Evolutionary conservation across 1,139 yeast species (phyloP).

Genomic region (Yamadazyma taylorii): DNA sequence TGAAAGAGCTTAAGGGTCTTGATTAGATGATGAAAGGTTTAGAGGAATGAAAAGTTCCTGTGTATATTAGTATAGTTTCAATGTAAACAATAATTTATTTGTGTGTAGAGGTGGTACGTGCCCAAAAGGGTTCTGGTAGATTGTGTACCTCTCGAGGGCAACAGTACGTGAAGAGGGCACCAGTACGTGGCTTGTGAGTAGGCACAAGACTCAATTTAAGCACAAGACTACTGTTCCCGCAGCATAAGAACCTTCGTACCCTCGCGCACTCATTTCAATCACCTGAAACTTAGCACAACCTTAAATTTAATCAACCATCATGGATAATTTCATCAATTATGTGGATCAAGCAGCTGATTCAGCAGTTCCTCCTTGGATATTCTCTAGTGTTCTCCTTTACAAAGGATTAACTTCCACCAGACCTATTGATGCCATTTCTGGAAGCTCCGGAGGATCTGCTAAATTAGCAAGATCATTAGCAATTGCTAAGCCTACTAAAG

Average conservation of each 20-base stretch:
- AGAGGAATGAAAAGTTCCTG: background rate
- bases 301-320: too few species aligned
- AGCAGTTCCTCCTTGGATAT: constrained; percentile 55
- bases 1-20: constrained; percentile 77
- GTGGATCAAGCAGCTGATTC: constrained; percentile 38
- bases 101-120: background rate
- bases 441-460: constrained; percentile 31
- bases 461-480: constrained; percentile 28
- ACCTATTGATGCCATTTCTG: constrained; percentile 22
- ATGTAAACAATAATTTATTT: constrained; percentile 3
- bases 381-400: constrained; percentile 40
- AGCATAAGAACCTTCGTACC: background rate
- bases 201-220: too few species aligned
- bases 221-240: background rate
- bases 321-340: background rate
- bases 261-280: too few species aligned
- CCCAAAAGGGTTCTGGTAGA: background rate
- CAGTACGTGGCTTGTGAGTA: too few species aligned
- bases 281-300: background rate
- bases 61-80: constrained; percentile 8
- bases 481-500: constrained; percentile 34
- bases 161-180: too few species aligned
- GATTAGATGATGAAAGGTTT: background rate
- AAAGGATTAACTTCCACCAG: constrained; percentile 40
- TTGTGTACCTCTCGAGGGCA: too few species aligned